A percentile compares a stretch with the other conserved stretches of the same genome.
These are phyloP conservation scores for Colletotrichum sp. DNA, from an alignment of 2,329 filamentous ascomycete species.

Conservation along the genomic window DNA sequence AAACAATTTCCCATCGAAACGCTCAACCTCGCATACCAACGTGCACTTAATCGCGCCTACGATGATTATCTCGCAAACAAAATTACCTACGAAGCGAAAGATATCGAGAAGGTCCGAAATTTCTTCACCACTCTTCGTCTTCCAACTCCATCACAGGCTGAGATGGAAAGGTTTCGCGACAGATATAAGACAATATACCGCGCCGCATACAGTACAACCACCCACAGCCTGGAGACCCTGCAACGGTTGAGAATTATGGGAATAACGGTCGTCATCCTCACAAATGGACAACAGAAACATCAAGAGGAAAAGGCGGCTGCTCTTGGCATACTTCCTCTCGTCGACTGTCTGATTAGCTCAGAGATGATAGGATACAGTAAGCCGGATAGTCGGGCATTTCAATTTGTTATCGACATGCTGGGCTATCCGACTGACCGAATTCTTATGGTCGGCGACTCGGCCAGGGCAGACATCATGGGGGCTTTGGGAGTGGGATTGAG, in stretches of 20 bases:
- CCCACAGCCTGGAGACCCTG: not conserved
- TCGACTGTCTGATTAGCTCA: not conserved
- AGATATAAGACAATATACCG: not conserved
- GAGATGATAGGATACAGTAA: not conserved
- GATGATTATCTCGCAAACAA: not conserved
- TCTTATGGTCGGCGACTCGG: not conserved
- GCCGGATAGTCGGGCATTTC: not conserved
- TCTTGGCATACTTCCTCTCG: not conserved
- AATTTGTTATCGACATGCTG: not conserved
- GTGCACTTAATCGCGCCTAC: not conserved
- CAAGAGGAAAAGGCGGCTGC: not conserved
- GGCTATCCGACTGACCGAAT: not conserved
- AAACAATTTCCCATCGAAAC: not conserved
- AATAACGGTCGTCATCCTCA: not conserved
- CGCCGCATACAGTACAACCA: not conserved
- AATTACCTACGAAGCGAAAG: not conserved
- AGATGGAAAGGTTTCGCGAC: not conserved
- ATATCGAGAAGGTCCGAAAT: not conserved
- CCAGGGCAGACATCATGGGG: not conserved
- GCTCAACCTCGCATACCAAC: not conserved
- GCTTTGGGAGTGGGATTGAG: not conserved
- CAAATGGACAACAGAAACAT: not conserved
- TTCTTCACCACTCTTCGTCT: not conserved
- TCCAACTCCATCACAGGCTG: not conserved
- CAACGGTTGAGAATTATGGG: not conserved